Evolutionary conservation across 805 yeast genomes (phyloP), one percentile per base, ranked within the genome.

Genomic region (Pichia occidentalis): DNA sequence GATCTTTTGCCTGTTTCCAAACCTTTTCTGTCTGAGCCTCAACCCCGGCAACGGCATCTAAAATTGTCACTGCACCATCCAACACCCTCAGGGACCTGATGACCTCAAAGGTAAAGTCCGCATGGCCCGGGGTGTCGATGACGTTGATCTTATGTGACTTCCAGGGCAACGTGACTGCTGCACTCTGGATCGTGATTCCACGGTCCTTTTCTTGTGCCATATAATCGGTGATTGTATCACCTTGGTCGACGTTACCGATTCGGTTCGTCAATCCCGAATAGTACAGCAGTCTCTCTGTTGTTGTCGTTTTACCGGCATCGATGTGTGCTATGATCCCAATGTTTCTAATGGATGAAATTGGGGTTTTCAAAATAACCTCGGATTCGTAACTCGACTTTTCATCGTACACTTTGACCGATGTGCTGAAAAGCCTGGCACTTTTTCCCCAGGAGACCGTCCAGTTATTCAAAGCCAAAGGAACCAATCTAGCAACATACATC

Each of bases 301-400:
- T 88, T 2, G 98, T 92, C 4, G 98, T 92, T 60, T 92, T 92
- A 0, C 98, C 98, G 3, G 98, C 98, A 65, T 92, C 98, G 37
- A 92, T 92, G 57, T 92, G 98, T n/a, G 98, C 98, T 28, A 92
- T 87, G 50, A 92, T 86, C 2, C 98, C 98, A 24, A 92, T 85
- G 60, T 92, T 90, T 43, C 98, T 65, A 18, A 82, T 71, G 37
- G 63, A 63, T n/a, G 42, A 21, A 13, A 59, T 40, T 7, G 58
- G 47, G 1, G 57, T 47, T 29, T 46, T 48, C 25, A 47, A 36
- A 3, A 48, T 37, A 18, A 45, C 22, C n/a, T 50, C 48, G 3
- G 49, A 39, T 21, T 50, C 42, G 22, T 45, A 47, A 26, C 42
- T 43, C 6, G 36, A n/a, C 20, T 22, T 11, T 16, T 14, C n/a